Percentiles rank a stretch among this genome's conserved stretches.
Conservation (phyloP, 306 rosid species). For the Purshia tridentata region DNA sequence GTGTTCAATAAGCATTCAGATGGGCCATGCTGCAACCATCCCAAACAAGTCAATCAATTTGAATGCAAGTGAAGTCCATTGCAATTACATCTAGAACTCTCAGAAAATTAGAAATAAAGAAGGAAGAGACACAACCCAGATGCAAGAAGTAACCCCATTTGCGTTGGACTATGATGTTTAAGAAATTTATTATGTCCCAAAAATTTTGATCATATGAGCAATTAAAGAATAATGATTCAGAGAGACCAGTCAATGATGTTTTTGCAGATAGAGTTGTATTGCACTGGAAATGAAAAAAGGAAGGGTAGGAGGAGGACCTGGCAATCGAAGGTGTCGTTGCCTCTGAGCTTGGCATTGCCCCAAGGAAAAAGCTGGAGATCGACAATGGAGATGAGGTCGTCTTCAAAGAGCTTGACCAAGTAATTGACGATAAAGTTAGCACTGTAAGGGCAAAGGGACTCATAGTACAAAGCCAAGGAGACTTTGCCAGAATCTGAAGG, state of each 20-base stretch:
- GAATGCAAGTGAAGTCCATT: not conserved
- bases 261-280: too few relatives aligned
- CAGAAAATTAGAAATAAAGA: not conserved
- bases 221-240: not conserved
- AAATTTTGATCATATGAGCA: not conserved
- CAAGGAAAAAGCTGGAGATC: slow-evolving; percentile 84
- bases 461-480: slow-evolving; percentile 66
- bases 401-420: slow-evolving; percentile 56
- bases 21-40: slow-evolving; percentile 73
- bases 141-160: not conserved
- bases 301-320: slow-evolving; percentile 50
- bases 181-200: not conserved
- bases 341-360: slow-evolving; percentile 69
- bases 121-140: not conserved
- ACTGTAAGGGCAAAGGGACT: slow-evolving; percentile 80
- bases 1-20: slow-evolving; percentile 81
- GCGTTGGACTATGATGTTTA: not conserved
- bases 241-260: not conserved
- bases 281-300: not conserved
- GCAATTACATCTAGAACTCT: not conserved
- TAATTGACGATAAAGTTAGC: slow-evolving; percentile 61
- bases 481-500: slow-evolving; percentile 55
- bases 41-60: slow-evolving; percentile 7
- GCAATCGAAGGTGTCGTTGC: slow-evolving; percentile 59
- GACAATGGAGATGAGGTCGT: slow-evolving; percentile 56